Conservation (phyloP, 495 filamentous ascomycete genomes). For the Neurospora sp. region DNA sequence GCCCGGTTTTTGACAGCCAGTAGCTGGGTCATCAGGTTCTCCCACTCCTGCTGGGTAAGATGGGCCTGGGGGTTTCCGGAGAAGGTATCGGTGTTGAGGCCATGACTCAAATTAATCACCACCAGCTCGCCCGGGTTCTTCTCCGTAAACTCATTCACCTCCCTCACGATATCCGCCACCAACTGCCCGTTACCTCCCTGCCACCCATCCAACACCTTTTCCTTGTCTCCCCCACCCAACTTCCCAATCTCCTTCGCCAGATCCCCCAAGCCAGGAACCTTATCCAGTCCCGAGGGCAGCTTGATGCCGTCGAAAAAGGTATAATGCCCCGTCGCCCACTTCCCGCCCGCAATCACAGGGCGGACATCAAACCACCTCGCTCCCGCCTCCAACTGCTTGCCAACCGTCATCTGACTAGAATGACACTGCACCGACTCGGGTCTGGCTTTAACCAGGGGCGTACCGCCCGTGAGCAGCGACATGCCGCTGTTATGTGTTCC, state of each 20-base stretch:
- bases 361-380: conserved; percentile 2
- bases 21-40: not conserved
- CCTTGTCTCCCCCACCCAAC: not conserved
- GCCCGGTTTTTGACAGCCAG: not conserved
- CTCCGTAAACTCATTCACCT: not conserved
- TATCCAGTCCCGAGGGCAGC: not conserved
- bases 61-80: not conserved
- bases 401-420: not conserved
- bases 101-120: not conserved
- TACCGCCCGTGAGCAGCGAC: not conserved
- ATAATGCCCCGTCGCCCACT: conserved; percentile 1
- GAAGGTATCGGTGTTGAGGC: conserved; percentile 1
- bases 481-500: not conserved
- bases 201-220: not conserved
- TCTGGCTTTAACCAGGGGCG: not conserved
- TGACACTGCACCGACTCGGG: not conserved
- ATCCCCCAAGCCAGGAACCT: not conserved
- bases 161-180: not conserved
- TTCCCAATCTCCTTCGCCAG: not conserved
- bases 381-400: not conserved
- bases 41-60: not conserved
- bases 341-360: not conserved
- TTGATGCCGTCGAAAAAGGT: not conserved
- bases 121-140: not conserved
- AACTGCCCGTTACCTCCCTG: not conserved